Percentiles rank a stretch among this genome's conserved stretches.
Evolutionary conservation across 495 filamentous ascomycete genomes (phyloP).

Genomic region (Thozetella sp.): DNA sequence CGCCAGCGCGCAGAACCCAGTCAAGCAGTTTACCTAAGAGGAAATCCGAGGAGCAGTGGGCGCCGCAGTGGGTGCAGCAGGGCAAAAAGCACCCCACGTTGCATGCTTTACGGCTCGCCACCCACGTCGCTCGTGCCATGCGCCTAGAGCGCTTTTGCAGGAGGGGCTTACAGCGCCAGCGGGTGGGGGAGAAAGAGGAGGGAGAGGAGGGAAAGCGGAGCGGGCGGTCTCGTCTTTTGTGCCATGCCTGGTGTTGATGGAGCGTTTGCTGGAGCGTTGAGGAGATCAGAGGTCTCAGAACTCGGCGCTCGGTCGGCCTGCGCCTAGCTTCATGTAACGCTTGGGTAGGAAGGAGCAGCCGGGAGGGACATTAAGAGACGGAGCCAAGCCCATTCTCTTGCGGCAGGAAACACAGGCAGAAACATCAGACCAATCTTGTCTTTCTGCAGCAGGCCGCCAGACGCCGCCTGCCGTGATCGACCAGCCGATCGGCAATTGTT

Average conservation of each 20-base stretch:
- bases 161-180: too few relatives aligned
- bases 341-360: neutral
- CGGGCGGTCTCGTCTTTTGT: too few relatives aligned
- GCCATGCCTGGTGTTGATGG: too few relatives aligned
- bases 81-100: constrained; percentile 3
- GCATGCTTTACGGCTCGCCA: neutral
- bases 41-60: constrained; percentile 1
- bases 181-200: too few relatives aligned
- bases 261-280: neutral
- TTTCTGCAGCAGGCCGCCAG: neutral
- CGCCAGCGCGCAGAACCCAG: neutral
- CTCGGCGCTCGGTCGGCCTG: neutral
- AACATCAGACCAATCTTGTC: neutral
- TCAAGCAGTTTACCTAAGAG: neutral
- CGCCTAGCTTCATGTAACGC: neutral
- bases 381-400: neutral
- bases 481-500: neutral
- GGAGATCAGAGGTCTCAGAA: neutral
- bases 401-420: neutral
- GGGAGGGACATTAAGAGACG: neutral
- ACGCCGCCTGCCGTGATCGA: neutral
- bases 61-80: too few relatives aligned
- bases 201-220: too few relatives aligned
- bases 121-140: neutral
- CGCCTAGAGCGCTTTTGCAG: neutral